phyloP scores from a whole-genome alignment of 2,329 filamentous ascomycete species.

The Penicillium decumbens region DNA sequence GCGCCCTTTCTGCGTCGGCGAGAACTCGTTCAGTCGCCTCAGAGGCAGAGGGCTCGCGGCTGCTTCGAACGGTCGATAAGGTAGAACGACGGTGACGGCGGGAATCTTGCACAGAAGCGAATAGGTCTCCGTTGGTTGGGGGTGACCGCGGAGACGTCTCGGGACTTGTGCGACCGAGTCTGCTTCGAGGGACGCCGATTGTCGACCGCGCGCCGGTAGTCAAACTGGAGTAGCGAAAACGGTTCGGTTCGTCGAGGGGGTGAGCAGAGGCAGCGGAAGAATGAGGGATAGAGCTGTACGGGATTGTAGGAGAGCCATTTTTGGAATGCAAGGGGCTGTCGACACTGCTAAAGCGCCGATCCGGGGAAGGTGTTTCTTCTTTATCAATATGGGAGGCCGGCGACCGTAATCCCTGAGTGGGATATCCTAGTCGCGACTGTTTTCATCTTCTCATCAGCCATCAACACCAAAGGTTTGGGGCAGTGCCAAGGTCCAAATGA shows the following conservation, averaged over 20 bases:
- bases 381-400: slow-evolving; percentile 27
- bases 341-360: slow-evolving; percentile 32
- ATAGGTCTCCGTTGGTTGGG: slow-evolving; percentile 27
- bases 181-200: slow-evolving; percentile 35
- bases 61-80: slow-evolving; percentile 35
- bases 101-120: slow-evolving; percentile 32
- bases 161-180: slow-evolving; percentile 34
- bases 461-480: neutral
- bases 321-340: slow-evolving; percentile 35
- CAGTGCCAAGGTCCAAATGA: neutral
- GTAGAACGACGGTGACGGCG: slow-evolving; percentile 34
- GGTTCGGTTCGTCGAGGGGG: slow-evolving; percentile 37
- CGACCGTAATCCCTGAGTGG: slow-evolving; percentile 33
- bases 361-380: slow-evolving; percentile 37
- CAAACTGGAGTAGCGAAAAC: slow-evolving; percentile 33
- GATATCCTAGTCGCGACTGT: slow-evolving; percentile 38
- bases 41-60: slow-evolving; percentile 33
- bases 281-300: slow-evolving; percentile 25
- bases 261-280: slow-evolving; percentile 35
- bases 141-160: slow-evolving; percentile 34
- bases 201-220: slow-evolving; percentile 34
- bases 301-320: slow-evolving; percentile 30
- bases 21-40: slow-evolving; percentile 34
- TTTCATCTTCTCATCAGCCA: slow-evolving; percentile 18
- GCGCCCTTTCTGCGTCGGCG: slow-evolving; percentile 33